Percentiles rank a stretch among this genome's conserved stretches.
Conservation (phyloP, 805 yeast genomes). For the Maudiozyma barnettii region DNA sequence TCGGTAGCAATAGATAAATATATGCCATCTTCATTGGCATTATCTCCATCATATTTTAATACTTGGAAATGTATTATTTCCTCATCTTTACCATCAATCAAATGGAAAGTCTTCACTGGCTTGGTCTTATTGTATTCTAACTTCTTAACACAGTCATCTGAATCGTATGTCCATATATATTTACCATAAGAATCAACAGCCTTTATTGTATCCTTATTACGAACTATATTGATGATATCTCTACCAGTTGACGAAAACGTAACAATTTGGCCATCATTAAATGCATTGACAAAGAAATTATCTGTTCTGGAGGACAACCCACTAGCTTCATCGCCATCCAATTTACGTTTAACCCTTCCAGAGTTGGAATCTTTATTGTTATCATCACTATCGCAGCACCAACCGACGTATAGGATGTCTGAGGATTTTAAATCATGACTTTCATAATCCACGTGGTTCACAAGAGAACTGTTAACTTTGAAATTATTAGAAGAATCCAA, state of each 20-base stretch:
- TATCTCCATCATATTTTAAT: constrained; percentile 5
- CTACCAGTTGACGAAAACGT: constrained; percentile 27
- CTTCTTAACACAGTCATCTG: constrained; percentile 27
- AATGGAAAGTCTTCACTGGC: constrained; percentile 30
- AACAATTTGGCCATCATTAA: constrained; percentile 25
- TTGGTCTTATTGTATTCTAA: constrained; percentile 24
- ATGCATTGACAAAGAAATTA: constrained; percentile 23
- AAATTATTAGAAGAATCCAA: constrained; percentile 19
- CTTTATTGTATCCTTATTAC: constrained; percentile 29
- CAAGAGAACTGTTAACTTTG: constrained; percentile 24
- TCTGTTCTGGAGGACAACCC: constrained; percentile 8
- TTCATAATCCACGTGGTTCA: constrained; percentile 26
- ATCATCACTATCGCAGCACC: constrained; percentile 16
- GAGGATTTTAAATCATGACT: constrained; percentile 21
- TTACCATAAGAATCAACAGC: constrained; percentile 30
- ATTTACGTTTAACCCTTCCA: constrained; percentile 17
- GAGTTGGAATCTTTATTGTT: background rate
- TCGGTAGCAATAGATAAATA: constrained; percentile 24
- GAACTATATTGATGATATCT: constrained; percentile 29
- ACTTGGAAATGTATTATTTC: constrained; percentile 25
- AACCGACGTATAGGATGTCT: constrained; percentile 19
- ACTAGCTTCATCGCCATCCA: constrained; percentile 10
- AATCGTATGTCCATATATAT: constrained; percentile 29
- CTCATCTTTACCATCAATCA: constrained; percentile 26
- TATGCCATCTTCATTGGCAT: constrained; percentile 4